These are phyloP conservation scores for Mucuna pruriens DNA, from an alignment of 306 rosid species.

Conservation along the genomic window DNA sequence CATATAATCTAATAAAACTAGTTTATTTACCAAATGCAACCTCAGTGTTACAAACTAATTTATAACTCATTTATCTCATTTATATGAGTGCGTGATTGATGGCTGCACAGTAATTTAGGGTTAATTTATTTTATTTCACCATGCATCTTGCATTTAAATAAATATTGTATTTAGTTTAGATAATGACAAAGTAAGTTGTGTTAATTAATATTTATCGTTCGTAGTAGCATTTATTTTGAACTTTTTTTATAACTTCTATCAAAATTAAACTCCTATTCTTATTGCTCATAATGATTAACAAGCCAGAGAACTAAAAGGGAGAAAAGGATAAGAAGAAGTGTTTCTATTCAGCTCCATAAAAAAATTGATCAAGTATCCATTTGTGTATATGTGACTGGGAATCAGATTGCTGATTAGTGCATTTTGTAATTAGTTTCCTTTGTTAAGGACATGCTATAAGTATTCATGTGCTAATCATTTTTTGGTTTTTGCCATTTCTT, in stretches of 20 bases:
- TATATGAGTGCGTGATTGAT: not conserved
- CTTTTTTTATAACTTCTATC: not conserved
- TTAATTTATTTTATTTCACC: no score
- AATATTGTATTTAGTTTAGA: no score
- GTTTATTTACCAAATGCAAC: not conserved
- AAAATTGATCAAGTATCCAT: not conserved
- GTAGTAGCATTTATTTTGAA: not conserved
- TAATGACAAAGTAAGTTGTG: no score
- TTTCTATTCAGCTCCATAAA: not conserved
- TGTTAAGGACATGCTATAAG: not conserved
- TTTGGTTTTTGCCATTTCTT: not conserved
- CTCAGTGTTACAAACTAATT: not conserved
- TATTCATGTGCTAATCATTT: not conserved
- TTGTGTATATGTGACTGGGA: not conserved
- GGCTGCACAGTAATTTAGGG: not conserved
- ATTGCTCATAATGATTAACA: not conserved
- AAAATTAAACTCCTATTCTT: not conserved
- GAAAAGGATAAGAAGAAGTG: not conserved
- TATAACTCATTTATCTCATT: not conserved
- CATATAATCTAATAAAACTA: no score
- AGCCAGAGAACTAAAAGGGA: no score
- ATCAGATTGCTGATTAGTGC: not conserved
- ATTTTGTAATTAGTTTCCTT: conserved; percentile 1
- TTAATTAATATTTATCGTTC: no score
- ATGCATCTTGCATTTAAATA: no score